Conservation (phyloP, 2,329 filamentous ascomycete species). For the Verticillium nubilum region DNA sequence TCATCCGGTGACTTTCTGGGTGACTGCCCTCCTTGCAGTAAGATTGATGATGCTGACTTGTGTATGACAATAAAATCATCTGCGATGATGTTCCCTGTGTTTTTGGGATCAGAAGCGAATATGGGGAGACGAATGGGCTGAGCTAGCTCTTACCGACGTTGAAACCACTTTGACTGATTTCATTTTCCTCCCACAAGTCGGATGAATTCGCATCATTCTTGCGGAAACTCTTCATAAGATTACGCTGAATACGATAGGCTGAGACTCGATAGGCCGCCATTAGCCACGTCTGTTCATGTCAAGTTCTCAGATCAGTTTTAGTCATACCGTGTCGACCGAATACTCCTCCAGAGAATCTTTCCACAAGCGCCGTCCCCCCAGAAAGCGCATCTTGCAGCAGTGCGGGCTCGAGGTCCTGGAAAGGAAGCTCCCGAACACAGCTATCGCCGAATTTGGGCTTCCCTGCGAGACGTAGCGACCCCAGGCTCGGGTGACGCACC, state of each 20-base stretch:
- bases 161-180: slow-evolving; percentile 1
- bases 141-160: neutral
- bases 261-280: fast-evolving
- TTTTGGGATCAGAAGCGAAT: neutral
- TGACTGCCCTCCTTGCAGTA: slow-evolving; percentile 6
- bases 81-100: slow-evolving; percentile 5
- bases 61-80: slow-evolving; percentile 11
- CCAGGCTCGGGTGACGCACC: slow-evolving; percentile 3
- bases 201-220: neutral
- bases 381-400: slow-evolving; percentile 7
- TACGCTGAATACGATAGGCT: slow-evolving; percentile 3
- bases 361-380: slow-evolving; percentile 6
- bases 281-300: neutral
- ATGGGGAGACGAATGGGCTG: too few relatives aligned
- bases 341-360: slow-evolving; percentile 7
- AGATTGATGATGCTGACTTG: slow-evolving; percentile 2
- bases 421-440: slow-evolving; percentile 1
- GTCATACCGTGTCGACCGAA: slow-evolving; percentile 10
- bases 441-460: slow-evolving; percentile 7
- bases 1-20: neutral
- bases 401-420: slow-evolving; percentile 3
- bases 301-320: too few relatives aligned
- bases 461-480: slow-evolving; percentile 1
- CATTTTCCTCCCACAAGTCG: slow-evolving; percentile 6
- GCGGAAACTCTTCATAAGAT: slow-evolving; percentile 2